Evolutionary conservation across 2,329 filamentous ascomycete species (phyloP), one percentile per base, ranked within the genome.

Genomic region (Aspergillus sp.): DNA sequence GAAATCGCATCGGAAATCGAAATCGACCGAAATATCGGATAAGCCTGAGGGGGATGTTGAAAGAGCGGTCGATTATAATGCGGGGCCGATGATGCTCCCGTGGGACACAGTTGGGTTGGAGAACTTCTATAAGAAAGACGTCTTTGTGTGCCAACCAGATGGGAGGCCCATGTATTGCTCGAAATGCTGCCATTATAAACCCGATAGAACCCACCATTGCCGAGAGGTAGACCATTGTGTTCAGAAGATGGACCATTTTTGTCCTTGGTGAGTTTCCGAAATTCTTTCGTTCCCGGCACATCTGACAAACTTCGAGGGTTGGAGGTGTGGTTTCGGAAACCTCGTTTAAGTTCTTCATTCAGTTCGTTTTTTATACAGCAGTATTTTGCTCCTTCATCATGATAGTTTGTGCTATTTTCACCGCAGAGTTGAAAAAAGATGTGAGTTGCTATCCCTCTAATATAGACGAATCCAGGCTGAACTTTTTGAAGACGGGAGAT

Each of bases 221-320:
- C 87, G 87, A 52, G 90, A 96, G 69, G 79, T 95, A 12, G 85
- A 85, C 49, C 83, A 91, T 43, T 98, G 93, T 68, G 89, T 96
- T 20, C 79, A 83, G 41, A 95, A 95, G 68, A 95, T 97, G 89
- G 93, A 98, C 62, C 93, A 98, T 70, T 95, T 93, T 67, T 99
- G 95, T 68, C 95, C 93, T 0, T 98, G 87, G 85, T 81, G 72
- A 67, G 61, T 52, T 20, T 24, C 30, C 3, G 17, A 34, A 17
- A 17, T 6, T 3, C 6, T 24, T 6, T 47, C 7, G 15, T 36
- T 36, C 34, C 17, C 15, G 30, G 18, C 36, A 8, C 55, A 30
- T 30, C 26, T 66, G 22, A 64, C 64, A 64, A 36, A n/a, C 26
- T 26, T 49, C 13, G 49, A 83, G 89, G 89, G 93, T 96, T n/a